These are phyloP conservation scores for Rhododendron vialii DNA, from an alignment of 148 eudicot species.

Conservation along the genomic window DNA sequence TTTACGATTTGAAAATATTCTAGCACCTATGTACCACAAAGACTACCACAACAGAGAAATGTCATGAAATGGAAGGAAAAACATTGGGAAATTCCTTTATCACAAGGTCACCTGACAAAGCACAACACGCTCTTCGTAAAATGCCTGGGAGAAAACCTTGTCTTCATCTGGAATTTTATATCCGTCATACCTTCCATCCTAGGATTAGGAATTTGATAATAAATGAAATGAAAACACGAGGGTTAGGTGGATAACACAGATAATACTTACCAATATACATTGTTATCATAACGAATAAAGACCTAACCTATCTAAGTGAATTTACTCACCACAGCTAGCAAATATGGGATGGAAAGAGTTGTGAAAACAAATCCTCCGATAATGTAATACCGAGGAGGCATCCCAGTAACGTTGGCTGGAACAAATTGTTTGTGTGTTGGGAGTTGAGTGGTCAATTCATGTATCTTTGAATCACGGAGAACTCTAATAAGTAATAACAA, in stretches of 20 bases:
- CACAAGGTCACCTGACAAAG: not conserved
- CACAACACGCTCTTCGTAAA: not conserved
- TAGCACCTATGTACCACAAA: too few species aligned
- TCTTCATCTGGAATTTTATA: not conserved
- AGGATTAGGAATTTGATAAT: not conserved
- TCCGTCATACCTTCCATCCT: not conserved
- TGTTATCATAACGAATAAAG: not conserved
- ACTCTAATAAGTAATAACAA: too few species aligned
- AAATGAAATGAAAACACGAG: not conserved
- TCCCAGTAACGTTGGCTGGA: too few species aligned
- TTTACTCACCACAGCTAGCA: not conserved
- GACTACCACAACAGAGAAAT: not conserved
- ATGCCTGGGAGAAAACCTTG: not conserved
- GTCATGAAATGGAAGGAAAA: not conserved
- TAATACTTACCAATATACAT: too few species aligned
- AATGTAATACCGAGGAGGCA: too few species aligned
- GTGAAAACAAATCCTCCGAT: too few species aligned
- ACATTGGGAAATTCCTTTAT: not conserved
- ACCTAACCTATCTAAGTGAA: not conserved
- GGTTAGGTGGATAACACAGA: too few species aligned
- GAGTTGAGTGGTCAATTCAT: too few species aligned
- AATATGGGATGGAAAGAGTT: not conserved
- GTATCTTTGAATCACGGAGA: too few species aligned
- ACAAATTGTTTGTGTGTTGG: too few species aligned
- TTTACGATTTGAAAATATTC: too few species aligned